A percentile compares a stretch with the other conserved stretches of the same genome.
These are phyloP conservation scores for Acmispon strigosus DNA, from an alignment of 306 rosid species.

Conservation along the genomic window DNA sequence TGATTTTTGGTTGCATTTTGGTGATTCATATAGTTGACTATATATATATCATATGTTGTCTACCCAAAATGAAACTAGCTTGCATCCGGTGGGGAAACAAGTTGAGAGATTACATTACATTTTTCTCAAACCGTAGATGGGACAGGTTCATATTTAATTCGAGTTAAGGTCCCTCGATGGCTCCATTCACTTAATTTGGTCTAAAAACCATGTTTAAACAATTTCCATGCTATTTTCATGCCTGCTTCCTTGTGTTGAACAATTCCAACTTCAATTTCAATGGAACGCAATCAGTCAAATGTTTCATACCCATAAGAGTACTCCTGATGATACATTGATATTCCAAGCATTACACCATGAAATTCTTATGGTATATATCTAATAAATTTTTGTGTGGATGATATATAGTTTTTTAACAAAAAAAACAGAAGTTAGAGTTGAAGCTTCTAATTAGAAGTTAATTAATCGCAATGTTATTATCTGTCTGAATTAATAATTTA, in stretches of 20 bases:
- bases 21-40: slow-evolving; percentile 17
- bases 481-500: neutral
- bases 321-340: slow-evolving; percentile 10
- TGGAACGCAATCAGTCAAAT: slow-evolving; percentile 28
- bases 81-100: slow-evolving; percentile 5
- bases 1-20: neutral
- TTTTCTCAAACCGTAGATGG: neutral
- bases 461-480: neutral
- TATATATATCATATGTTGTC: slow-evolving; percentile 12
- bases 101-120: neutral
- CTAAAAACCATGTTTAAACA: neutral
- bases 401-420: too few relatives aligned
- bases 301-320: neutral
- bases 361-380: too few relatives aligned
- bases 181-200: slow-evolving; percentile 3
- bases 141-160: slow-evolving; percentile 15
- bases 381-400: too few relatives aligned
- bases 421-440: neutral
- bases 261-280: slow-evolving; percentile 25
- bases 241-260: slow-evolving; percentile 7
- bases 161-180: slow-evolving; percentile 2
- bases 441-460: slow-evolving; percentile 13
- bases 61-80: slow-evolving; percentile 15
- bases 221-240: neutral
- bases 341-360: too few relatives aligned